Conservation (phyloP, 2,329 filamentous ascomycete genomes). For the Penicillium sp. region DNA sequence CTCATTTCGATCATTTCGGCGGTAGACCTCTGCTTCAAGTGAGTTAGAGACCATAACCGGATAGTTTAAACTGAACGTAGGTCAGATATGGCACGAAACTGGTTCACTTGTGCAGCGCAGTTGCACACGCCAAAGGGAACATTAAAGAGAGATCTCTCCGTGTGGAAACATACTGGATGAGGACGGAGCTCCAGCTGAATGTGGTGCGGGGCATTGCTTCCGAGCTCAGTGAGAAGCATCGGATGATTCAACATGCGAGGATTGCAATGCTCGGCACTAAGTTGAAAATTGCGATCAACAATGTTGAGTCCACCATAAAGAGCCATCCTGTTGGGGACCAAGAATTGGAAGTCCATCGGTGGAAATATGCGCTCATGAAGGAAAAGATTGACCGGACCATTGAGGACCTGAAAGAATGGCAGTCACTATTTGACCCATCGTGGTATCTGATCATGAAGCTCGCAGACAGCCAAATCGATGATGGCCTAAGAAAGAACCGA, state of each 20-base stretch:
- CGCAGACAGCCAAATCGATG: neutral
- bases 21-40: conserved; percentile 1
- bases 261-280: neutral
- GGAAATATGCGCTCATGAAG: conserved; percentile 2
- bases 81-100: neutral
- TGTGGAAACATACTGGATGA: neutral
- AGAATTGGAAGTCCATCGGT: neutral
- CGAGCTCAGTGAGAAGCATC: conserved; percentile 1
- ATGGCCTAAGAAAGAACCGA: neutral
- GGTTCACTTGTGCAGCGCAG: neutral
- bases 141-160: neutral
- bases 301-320: neutral
- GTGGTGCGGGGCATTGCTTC: neutral
- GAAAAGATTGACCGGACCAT: conserved; percentile 6
- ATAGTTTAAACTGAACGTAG: neutral
- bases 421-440: neutral
- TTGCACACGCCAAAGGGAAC: neutral
- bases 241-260: neutral
- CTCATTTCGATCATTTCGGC: neutral
- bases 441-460: conserved; percentile 1
- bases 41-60: neutral
- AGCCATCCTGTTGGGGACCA: neutral
- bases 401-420: conserved; percentile 1
- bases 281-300: neutral
- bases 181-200: neutral